Evolutionary conservation across 176 grass and related monocot genomes (phyloP).

Genomic region (Avena sativa): DNA sequence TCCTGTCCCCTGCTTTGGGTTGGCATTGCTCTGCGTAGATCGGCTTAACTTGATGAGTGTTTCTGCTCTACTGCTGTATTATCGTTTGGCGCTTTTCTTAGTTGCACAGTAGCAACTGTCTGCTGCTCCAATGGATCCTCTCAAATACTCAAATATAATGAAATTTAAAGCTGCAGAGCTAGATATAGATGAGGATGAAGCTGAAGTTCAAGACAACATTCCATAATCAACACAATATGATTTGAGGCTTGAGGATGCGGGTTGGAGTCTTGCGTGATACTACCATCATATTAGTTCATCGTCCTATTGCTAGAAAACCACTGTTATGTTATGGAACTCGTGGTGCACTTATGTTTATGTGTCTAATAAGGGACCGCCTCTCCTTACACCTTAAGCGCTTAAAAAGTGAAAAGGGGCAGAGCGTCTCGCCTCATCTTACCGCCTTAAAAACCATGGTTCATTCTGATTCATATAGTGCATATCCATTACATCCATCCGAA

Average conservation of each 20-base stretch:
- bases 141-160: not conserved
- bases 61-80: not conserved
- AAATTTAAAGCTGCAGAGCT: not conserved
- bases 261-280: not conserved
- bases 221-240: conserved; percentile 7
- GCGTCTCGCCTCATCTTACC: not conserved
- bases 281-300: not conserved
- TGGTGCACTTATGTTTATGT: not conserved
- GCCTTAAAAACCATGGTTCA: not conserved
- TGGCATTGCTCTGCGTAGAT: not conserved
- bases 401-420: not conserved
- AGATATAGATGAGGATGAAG: not conserved
- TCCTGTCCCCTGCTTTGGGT: not conserved
- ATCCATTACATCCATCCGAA: conserved; percentile 8
- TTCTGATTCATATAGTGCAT: conserved; percentile 14
- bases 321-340: not conserved
- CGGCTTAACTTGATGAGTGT: not conserved
- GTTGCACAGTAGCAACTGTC: not conserved
- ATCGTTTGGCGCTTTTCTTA: not conserved
- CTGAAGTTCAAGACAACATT: not conserved
- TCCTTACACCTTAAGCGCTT: not conserved
- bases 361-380: not conserved
- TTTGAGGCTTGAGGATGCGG: not conserved
- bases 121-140: not conserved
- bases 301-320: not conserved